Conservation (phyloP, 176 grass and related monocot genomes). For the Panicum miliaceum region DNA sequence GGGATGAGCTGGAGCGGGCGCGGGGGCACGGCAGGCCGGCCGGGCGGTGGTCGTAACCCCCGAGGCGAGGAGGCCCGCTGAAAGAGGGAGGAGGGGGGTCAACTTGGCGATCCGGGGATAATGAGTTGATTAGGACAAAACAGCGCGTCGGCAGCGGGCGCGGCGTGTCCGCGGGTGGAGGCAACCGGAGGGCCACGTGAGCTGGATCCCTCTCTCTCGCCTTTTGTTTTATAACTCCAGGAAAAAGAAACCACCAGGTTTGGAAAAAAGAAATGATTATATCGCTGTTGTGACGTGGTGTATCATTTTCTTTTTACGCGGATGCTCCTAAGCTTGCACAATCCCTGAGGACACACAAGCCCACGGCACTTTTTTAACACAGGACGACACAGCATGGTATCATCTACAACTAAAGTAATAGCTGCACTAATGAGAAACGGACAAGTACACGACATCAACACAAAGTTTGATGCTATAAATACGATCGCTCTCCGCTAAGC, state of each 20-base stretch:
- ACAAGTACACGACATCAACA: no score
- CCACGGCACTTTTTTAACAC: no score
- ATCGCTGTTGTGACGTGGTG: background rate
- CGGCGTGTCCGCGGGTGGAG: background rate
- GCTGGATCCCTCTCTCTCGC: conserved; percentile 12
- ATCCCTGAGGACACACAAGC: no score
- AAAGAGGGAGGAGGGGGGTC: background rate
- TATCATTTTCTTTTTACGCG: background rate
- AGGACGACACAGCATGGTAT: no score
- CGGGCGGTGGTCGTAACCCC: background rate
- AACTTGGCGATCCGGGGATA: background rate
- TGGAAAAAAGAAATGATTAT: background rate
- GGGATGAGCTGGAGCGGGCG: background rate
- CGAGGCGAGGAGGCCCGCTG: no score
- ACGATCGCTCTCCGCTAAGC: no score
- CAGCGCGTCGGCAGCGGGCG: background rate
- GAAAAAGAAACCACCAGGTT: background rate
- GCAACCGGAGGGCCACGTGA: background rate
- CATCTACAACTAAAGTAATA: no score
- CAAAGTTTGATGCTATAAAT: no score
- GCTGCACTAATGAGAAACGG: no score
- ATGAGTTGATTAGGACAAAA: conserved; percentile 8
- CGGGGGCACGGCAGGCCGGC: background rate
- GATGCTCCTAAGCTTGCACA: background rate
- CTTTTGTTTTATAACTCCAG: background rate